phyloP scores from a whole-genome alignment of 139 green algal species.

The Pycnococcus provasolii region DNA sequence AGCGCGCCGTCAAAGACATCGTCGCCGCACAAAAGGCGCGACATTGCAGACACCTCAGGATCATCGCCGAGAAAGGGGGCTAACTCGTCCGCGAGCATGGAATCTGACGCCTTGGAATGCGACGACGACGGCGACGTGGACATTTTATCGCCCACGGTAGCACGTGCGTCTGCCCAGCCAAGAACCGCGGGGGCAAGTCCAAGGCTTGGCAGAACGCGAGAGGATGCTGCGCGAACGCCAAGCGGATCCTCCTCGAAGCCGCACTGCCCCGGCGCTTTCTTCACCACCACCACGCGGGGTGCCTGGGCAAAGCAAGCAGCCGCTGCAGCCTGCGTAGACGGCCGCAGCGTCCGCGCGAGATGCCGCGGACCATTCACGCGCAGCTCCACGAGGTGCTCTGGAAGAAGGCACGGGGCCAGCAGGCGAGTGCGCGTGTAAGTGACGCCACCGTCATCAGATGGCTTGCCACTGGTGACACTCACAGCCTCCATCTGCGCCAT shows the following conservation, averaged over 20 bases:
- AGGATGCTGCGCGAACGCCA: slow-evolving; percentile 51
- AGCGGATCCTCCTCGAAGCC: slow-evolving; percentile 46
- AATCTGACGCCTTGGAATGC: no score
- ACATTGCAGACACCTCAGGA: no score
- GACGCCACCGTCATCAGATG: not conserved
- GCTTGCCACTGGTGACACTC: no score
- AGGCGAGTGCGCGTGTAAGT: slow-evolving; percentile 13
- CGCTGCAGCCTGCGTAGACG: not conserved
- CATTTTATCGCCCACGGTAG: no score
- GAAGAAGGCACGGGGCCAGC: slow-evolving; percentile 58
- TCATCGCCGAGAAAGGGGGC: no score
- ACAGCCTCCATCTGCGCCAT: slow-evolving; percentile 51
- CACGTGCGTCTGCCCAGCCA: slow-evolving; percentile 20
- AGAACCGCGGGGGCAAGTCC: not conserved
- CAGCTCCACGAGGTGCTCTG: slow-evolving; percentile 46
- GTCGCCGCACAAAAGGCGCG: no score
- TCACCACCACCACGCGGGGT: no score
- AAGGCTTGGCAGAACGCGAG: slow-evolving; percentile 44
- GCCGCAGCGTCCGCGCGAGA: slow-evolving; percentile 51
- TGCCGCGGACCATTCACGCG: slow-evolving; percentile 56
- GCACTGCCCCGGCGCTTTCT: not conserved
- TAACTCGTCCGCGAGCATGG: no score
- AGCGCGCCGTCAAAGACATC: no score
- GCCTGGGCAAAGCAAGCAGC: no score
- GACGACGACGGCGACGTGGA: no score